Conservation (phyloP, 2,329 filamentous ascomycete species). For the Fusarium xylarioides region DNA sequence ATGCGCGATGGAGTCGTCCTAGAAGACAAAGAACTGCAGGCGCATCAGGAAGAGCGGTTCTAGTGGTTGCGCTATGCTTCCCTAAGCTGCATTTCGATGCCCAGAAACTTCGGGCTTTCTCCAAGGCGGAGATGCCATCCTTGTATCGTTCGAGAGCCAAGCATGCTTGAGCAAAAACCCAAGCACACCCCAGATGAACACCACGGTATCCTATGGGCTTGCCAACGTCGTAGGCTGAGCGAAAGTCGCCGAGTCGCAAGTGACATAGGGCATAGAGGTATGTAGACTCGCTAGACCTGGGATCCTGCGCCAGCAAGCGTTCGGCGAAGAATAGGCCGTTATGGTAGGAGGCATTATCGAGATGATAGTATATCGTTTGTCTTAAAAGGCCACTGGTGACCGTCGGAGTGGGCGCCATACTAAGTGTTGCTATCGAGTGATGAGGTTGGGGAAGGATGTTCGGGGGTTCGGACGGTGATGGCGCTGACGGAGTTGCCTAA, state of each 20-base stretch:
- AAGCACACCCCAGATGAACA: slow-evolving; percentile 84
- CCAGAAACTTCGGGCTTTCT: slow-evolving; percentile 84
- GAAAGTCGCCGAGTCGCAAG: slow-evolving; percentile 81
- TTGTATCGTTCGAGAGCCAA: slow-evolving; percentile 79
- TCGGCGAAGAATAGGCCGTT: slow-evolving; percentile 96
- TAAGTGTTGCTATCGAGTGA: slow-evolving; percentile 40
- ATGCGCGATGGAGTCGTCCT: slow-evolving; percentile 85
- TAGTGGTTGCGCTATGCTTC: slow-evolving; percentile 79
- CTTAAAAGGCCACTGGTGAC: slow-evolving; percentile 63
- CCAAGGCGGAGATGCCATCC: slow-evolving; percentile 84
- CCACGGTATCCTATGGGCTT: slow-evolving; percentile 76
- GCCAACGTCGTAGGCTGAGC: slow-evolving; percentile 85
- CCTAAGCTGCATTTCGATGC: slow-evolving; percentile 78
- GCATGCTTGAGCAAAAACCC: slow-evolving; percentile 91
- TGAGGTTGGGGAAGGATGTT: slow-evolving; percentile 10
- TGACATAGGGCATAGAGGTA: slow-evolving; percentile 89
- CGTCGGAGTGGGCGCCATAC: slow-evolving; percentile 63
- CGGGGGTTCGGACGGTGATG: slow-evolving; percentile 16
- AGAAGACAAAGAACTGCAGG: slow-evolving; percentile 84
- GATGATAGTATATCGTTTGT: slow-evolving; percentile 71
- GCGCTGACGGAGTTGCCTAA: slow-evolving; percentile 33
- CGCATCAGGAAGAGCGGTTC: slow-evolving; percentile 82
- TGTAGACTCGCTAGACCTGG: slow-evolving; percentile 79
- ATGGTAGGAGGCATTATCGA: slow-evolving; percentile 89
- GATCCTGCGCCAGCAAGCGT: slow-evolving; percentile 84